Evolutionary conservation across 768 basidiomycete genomes (phyloP), one percentile per base, ranked within the genome.

Genomic region (Tulasnella sp.): DNA sequence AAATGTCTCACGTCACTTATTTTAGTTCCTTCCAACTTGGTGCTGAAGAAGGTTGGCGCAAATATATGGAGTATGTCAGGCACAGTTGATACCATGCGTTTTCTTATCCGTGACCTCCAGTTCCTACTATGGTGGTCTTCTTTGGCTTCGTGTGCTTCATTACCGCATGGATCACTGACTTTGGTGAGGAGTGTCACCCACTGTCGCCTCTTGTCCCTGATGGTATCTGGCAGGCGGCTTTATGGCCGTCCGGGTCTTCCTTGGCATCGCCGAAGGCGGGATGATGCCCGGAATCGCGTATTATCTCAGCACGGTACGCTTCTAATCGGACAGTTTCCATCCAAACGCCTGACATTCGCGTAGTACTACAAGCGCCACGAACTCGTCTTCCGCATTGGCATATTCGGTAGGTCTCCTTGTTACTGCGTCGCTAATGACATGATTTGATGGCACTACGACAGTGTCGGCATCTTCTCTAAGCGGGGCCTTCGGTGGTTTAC

Each of bases 241-340:
- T 36, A 58, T 58, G 34, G 57, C 39, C 15, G 40, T 58, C 31
- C 57, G 57, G 6, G 36, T 51, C 17, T 37, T 58, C 35, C 57
- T 58, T 21, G 57, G 57, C 1, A 37, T 58, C 21, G 48, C 57
- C 19, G 57, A 58, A 40, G 57, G 57, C 14, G 57, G 57, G 35
- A 58, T 49, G 35, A 58, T 58, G 57, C 57, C 57, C 48, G 57
- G 57, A 12, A 43, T 58, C n/a, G 49, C 57, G 17, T 58, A 58
- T 35, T 58, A 56, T 15, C 49, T 58, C 15, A 50, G 48, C 37
- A 58, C 57, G 9, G 52, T 54, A 40, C 7, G 52, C n/a, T 54
- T 39, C 29, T n/a, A 17, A 15, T 8, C 17, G 4, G 23, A n/a
- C 11, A n/a, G 40, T 42, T 55, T 29, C 17, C 6, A 7, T 1